Conservation (phyloP, 2,329 filamentous ascomycete species). For the Neonectria punicea region DNA sequence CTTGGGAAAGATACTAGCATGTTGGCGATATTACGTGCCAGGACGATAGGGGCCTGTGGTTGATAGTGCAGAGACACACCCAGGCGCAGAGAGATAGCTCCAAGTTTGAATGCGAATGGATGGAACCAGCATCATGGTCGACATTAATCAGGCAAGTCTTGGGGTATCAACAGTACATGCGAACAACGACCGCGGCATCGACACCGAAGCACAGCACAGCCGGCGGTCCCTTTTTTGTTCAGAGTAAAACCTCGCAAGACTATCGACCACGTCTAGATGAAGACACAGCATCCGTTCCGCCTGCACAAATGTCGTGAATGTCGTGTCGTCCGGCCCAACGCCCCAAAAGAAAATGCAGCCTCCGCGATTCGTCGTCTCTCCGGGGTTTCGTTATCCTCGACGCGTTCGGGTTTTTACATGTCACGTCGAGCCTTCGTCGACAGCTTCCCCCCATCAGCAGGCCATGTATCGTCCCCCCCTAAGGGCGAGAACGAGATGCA, state of each 20-base stretch:
- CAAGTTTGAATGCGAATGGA: slow-evolving; percentile 19
- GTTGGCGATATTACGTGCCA: neutral
- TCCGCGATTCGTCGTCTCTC: slow-evolving; percentile 8
- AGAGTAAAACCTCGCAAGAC: neutral
- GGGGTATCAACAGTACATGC: neutral
- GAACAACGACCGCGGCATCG: neutral
- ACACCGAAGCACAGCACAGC: neutral
- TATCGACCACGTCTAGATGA: slow-evolving; percentile 9
- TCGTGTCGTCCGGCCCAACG: slow-evolving; percentile 16
- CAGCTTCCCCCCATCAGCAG: slow-evolving; percentile 15
- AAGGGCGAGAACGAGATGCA: slow-evolving; percentile 95
- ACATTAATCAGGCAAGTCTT: slow-evolving; percentile 8
- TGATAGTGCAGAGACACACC: slow-evolving; percentile 3
- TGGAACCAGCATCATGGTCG: slow-evolving; percentile 16
- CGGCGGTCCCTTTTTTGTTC: neutral
- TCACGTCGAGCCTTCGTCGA: neutral
- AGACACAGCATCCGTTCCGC: slow-evolving; percentile 21
- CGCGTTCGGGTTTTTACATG: neutral
- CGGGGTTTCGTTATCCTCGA: neutral
- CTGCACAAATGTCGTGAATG: slow-evolving; percentile 12
- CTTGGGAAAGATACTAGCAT: slow-evolving; percentile 4
- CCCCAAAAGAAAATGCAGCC: slow-evolving; percentile 27
- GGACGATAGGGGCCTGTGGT: neutral
- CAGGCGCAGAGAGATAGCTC: slow-evolving; percentile 21
- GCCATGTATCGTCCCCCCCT: slow-evolving; percentile 71